Conservation (phyloP, 805 yeast species). For the Candida wancherniae region DNA sequence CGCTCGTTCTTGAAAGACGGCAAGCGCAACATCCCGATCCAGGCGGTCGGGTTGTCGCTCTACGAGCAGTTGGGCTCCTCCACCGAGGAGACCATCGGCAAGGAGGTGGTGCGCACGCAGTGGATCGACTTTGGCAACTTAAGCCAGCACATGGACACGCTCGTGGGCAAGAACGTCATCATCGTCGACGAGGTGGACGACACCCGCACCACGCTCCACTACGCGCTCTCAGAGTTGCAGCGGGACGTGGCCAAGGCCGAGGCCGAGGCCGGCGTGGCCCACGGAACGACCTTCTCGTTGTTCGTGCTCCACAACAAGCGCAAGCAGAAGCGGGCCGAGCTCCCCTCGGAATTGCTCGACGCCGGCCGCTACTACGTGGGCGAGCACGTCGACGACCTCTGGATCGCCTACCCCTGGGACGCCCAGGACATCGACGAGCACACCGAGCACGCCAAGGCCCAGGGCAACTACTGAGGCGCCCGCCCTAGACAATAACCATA, state of each 20-base stretch:
- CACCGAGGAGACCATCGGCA: conserved; percentile 33
- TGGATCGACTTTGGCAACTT: conserved; percentile 63
- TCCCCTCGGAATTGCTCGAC: conserved; percentile 59
- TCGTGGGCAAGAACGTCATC: conserved; percentile 66
- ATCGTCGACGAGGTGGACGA: conserved; percentile 85
- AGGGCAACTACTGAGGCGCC: conserved; percentile 45
- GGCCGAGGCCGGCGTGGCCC: conserved; percentile 45
- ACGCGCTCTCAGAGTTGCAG: conserved; percentile 69
- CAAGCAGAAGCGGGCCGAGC: conserved; percentile 66
- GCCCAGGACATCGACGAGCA: conserved; percentile 70
- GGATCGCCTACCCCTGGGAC: conserved; percentile 92
- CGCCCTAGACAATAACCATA: too few species aligned
- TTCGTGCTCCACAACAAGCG: conserved; percentile 75
- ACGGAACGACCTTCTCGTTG: conserved; percentile 60
- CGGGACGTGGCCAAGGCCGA: conserved; percentile 59
- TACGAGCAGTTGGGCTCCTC: conserved; percentile 15
- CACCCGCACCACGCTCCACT: conserved; percentile 78
- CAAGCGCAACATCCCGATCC: conserved; percentile 16
- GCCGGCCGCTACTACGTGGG: conserved; percentile 67
- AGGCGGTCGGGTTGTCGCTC: conserved; percentile 17
- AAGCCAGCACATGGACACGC: conserved; percentile 52
- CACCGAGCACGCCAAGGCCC: conserved; percentile 65
- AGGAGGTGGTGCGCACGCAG: conserved; percentile 66
- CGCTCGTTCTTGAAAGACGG: conserved; percentile 16
- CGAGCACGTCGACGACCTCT: conserved; percentile 67